Base-by-base conservation (phyloP, 2,329 filamentous ascomycete genomes). In the Apiospora malaysiana region DNA sequence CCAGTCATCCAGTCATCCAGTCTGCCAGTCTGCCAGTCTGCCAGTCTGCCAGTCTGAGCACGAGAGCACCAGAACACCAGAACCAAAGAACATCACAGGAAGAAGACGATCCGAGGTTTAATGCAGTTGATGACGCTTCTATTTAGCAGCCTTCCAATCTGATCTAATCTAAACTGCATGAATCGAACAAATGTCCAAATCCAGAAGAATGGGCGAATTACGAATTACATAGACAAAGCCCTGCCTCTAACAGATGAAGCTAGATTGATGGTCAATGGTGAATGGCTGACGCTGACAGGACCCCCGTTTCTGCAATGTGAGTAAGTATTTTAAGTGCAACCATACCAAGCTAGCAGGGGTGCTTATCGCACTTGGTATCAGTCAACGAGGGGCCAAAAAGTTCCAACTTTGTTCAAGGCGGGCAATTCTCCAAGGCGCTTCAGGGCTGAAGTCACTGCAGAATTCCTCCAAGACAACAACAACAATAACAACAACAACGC, bases 321-420 rank as follows among this genome's bases (percentile, higher is more conserved):
- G 56, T 40, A 63, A 5, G 56, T 40, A 63, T 40, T 63, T 23
- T 59, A 21, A 27, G 51, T 37, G 27, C 51, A 59, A 37, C 32
- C 18, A 9, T 32, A 59, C 16, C 51, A 9, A 32, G 9, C 56
- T 63, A 63, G 56, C 66, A 37, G 66, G 25, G 43, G 27, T 56
- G 46, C 70, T 72, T 72, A 72, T 70, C 70, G 37, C 32, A 25
- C 27, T 66, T 43, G 40, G 68, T 72, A 72, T 72, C 69, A n/a
- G 25, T 43, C 4, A 56, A 51, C 47, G 68, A 71, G 47, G 51
- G 32, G 14, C 51, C 25, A 18, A 71, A 56, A 45, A 66, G 37
- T 32, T 32, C 56, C 71, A 66, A 70, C 71, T 71, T 72, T 69
- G 23, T 32, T 70, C 49, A 49, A 25, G 66, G 51, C 51, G 51